Percentiles rank a stretch among this genome's conserved stretches.
These are phyloP conservation scores for Acacia confusa DNA, from an alignment of 306 rosid genomes.

Conservation along the genomic window DNA sequence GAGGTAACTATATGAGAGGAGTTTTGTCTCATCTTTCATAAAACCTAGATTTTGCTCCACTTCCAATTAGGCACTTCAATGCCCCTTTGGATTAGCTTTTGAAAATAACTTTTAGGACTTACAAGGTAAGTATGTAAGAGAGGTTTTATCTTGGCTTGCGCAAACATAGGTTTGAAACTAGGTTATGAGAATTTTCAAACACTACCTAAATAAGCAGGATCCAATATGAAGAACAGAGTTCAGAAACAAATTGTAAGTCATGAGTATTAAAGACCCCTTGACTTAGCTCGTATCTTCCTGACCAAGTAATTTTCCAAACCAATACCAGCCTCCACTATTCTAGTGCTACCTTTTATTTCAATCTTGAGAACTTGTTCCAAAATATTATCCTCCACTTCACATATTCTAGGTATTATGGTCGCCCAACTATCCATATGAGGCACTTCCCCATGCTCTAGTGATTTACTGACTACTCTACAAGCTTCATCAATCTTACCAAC, in stretches of 20 bases:
- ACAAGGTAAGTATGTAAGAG: too few relatives aligned
- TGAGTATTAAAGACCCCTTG: slow-evolving; percentile 34
- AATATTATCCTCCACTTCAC: slow-evolving; percentile 57
- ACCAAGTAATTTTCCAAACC: slow-evolving; percentile 73
- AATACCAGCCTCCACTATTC: slow-evolving; percentile 63
- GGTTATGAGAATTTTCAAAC: too few relatives aligned
- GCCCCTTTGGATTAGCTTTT: too few relatives aligned
- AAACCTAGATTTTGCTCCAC: too few relatives aligned
- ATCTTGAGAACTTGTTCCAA: slow-evolving; percentile 51
- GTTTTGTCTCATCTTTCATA: too few relatives aligned
- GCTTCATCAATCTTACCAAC: slow-evolving; percentile 83
- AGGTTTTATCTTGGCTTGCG: too few relatives aligned
- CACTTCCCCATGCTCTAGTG: slow-evolving; percentile 60
- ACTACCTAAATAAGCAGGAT: slow-evolving; percentile 13
- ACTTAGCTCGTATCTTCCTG: slow-evolving; percentile 40
- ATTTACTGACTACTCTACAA: slow-evolving; percentile 49
- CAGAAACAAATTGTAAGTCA: background rate
- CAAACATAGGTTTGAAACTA: too few relatives aligned
- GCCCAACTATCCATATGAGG: slow-evolving; percentile 76
- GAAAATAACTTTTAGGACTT: too few relatives aligned
- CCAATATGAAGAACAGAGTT: background rate
- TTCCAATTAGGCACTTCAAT: too few relatives aligned
- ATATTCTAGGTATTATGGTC: slow-evolving; percentile 51
- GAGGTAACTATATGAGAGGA: too few relatives aligned
- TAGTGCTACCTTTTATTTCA: slow-evolving; percentile 53